phyloP scores from a whole-genome alignment of 1,139 yeast genomes.

The Entelexis paramagnoliae region DNA sequence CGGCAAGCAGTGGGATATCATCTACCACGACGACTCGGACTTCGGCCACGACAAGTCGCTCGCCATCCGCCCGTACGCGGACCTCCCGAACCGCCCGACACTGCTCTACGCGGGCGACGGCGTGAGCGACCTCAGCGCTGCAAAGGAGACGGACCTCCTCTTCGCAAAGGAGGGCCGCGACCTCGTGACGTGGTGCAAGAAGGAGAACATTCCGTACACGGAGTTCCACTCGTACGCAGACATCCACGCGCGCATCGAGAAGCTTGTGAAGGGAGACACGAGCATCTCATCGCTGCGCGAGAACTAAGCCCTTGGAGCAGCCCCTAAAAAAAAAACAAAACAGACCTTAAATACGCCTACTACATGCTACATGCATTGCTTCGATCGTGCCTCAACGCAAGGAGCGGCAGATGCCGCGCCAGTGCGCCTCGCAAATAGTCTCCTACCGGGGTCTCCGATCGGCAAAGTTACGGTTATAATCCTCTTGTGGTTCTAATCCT shows the following conservation, averaged over 20 bases:
- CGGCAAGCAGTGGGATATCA: slow-evolving; percentile 61
- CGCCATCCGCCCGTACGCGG: slow-evolving; percentile 58
- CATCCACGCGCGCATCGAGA: slow-evolving; percentile 48
- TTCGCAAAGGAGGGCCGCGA: slow-evolving; percentile 93
- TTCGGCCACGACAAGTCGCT: slow-evolving; percentile 93
- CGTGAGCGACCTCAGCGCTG: slow-evolving; percentile 88
- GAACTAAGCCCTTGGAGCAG: no score
- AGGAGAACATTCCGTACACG: slow-evolving; percentile 72
- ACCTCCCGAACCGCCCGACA: slow-evolving; percentile 41
- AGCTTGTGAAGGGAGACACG: slow-evolving; percentile 38
- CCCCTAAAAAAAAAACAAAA: no score
- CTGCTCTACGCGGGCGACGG: slow-evolving; percentile 96
- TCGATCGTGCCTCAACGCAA: no score
- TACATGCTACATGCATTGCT: no score
- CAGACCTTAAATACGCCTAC: no score
- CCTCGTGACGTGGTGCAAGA: slow-evolving; percentile 68
- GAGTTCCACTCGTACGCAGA: slow-evolving; percentile 70
- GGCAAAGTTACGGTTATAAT: no score
- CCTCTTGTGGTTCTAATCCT: no score
- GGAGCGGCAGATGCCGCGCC: no score
- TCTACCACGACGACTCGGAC: slow-evolving; percentile 70
- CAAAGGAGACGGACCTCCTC: slow-evolving; percentile 82
- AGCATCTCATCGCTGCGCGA: slow-evolving; percentile 29
- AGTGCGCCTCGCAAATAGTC: no score
- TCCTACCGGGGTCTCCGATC: no score